phyloP scores from a whole-genome alignment of 768 basidiomycete species.

The Podaxis carcinomalis region DNA sequence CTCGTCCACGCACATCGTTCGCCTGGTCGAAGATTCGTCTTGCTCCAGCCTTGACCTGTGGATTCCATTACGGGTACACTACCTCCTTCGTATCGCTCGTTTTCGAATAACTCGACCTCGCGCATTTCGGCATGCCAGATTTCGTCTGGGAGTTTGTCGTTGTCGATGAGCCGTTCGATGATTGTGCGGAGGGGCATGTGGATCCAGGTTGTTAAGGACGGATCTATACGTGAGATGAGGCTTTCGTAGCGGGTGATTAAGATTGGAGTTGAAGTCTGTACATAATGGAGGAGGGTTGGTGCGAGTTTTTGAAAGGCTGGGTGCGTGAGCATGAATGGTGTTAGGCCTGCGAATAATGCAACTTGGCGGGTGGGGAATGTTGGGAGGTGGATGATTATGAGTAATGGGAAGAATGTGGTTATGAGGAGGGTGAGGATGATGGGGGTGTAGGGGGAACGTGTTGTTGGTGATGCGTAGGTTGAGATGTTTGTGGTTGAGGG shows the following conservation, averaged over 20 bases:
- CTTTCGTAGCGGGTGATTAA: constrained; percentile 5
- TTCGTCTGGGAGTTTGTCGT: constrained; percentile 60
- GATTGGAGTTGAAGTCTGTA: constrained; percentile 7
- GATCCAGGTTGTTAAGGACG: background rate
- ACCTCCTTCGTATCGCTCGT: constrained; percentile 50
- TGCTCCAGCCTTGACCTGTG: constrained; percentile 34
- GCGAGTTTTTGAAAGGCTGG: constrained; percentile 34
- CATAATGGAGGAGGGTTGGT: constrained; percentile 18
- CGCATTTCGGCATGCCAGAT: constrained; percentile 64
- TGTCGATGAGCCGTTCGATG: constrained; percentile 46
- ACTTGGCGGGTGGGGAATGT: constrained; percentile 44
- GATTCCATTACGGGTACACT: background rate
- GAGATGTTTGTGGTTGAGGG: constrained; percentile 17
- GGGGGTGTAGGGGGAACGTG: constrained; percentile 45
- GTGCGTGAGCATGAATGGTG: constrained; percentile 50
- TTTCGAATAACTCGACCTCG: constrained; percentile 77
- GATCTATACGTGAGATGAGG: background rate
- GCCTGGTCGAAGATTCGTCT: constrained; percentile 32
- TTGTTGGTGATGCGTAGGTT: constrained; percentile 5
- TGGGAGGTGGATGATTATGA: constrained; percentile 40
- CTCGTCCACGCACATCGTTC: constrained; percentile 71
- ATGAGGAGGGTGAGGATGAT: constrained; percentile 48
- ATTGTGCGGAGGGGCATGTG: constrained; percentile 13
- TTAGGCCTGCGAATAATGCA: constrained; percentile 44
- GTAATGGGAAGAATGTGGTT: constrained; percentile 46